These are phyloP conservation scores for Acer saccharum DNA, from an alignment of 345 rosid species.

Conservation along the genomic window DNA sequence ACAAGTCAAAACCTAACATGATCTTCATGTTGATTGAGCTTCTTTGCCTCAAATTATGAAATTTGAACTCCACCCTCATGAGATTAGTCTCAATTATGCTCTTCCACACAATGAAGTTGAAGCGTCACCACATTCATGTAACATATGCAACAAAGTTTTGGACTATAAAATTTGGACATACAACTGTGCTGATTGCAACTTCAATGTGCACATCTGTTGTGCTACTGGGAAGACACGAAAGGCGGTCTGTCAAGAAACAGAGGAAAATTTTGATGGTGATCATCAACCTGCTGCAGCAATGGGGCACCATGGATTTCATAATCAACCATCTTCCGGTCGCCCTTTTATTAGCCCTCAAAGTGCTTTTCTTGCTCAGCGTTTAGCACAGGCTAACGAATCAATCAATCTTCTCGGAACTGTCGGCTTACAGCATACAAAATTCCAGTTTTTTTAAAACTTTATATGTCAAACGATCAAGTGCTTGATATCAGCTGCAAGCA, in stretches of 20 bases:
- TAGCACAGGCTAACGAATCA: too few relatives aligned
- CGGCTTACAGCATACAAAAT: too few relatives aligned
- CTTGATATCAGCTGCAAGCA: too few relatives aligned
- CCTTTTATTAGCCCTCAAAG: too few relatives aligned
- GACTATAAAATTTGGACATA: slow-evolving; percentile 40
- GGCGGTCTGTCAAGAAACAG: neutral
- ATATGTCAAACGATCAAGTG: too few relatives aligned
- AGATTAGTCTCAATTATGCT: slow-evolving; percentile 32
- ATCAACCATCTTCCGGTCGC: too few relatives aligned
- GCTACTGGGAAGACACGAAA: slow-evolving; percentile 15
- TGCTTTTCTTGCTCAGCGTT: too few relatives aligned
- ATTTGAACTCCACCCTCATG: slow-evolving; percentile 32
- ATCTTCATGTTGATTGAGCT: slow-evolving; percentile 40
- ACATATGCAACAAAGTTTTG: slow-evolving; percentile 25
- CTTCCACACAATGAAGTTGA: neutral
- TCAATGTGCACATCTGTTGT: slow-evolving; percentile 30
- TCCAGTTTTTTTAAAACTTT: too few relatives aligned
- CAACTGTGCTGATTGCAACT: slow-evolving; percentile 35
- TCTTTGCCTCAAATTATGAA: slow-evolving; percentile 23
- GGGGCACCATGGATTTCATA: neutral
- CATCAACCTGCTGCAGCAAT: neutral
- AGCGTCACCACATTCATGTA: slow-evolving; percentile 17
- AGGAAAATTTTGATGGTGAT: neutral
- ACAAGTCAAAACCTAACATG: too few relatives aligned
- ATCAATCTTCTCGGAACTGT: too few relatives aligned